Percentiles rank a stretch among this genome's conserved stretches.
These are phyloP conservation scores for Maudiozyma barnettii DNA, from an alignment of 805 yeast genomes.

Conservation along the genomic window DNA sequence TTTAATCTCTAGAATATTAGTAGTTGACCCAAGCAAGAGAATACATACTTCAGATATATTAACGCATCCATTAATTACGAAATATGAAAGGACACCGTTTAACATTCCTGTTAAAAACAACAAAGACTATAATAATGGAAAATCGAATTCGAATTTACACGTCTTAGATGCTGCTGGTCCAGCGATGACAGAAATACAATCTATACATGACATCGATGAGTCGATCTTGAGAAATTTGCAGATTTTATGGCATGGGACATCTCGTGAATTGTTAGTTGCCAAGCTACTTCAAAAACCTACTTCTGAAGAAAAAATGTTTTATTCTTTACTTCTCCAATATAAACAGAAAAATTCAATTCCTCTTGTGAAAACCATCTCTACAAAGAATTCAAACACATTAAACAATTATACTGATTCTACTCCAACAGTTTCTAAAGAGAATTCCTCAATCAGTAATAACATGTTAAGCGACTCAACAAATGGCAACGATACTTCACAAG, in stretches of 20 bases:
- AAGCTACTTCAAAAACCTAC: conserved; percentile 46
- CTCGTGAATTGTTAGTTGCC: conserved; percentile 44
- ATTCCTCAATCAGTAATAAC: neutral
- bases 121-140: conserved; percentile 10
- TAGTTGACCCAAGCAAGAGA: conserved; percentile 63
- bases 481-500: conserved; percentile 1
- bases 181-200: conserved; percentile 14
- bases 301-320: conserved; percentile 72
- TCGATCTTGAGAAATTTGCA: conserved; percentile 69
- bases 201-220: conserved; percentile 48
- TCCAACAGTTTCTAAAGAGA: neutral
- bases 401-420: neutral
- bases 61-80: conserved; percentile 66
- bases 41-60: conserved; percentile 59
- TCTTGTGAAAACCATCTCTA: neutral
- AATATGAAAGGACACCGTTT: conserved; percentile 37
- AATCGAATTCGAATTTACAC: conserved; percentile 23
- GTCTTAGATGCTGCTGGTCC: conserved; percentile 13
- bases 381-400: neutral
- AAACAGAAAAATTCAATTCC: conserved; percentile 51
- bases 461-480: neutral
- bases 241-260: conserved; percentile 74
- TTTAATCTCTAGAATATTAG: conserved; percentile 54
- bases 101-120: neutral
- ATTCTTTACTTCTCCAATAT: conserved; percentile 63